Evolutionary conservation across 2,329 filamentous ascomycete species (phyloP).

Genomic region (Albifimbria verrucaria): DNA sequence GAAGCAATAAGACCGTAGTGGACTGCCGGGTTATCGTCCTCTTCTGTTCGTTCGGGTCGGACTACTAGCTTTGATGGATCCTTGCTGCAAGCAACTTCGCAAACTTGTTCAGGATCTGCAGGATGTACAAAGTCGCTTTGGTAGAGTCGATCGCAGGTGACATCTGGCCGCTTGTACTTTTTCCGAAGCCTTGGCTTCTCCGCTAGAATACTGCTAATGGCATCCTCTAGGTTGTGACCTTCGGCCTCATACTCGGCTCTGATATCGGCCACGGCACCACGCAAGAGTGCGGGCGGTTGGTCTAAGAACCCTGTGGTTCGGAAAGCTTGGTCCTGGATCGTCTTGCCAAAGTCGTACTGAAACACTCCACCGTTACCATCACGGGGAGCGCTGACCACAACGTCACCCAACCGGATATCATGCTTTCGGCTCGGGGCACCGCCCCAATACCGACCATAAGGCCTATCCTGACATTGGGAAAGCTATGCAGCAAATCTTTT

Average conservation of each 20-base stretch:
- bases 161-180: constrained; percentile 8
- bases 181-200: constrained; percentile 7
- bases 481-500: constrained; percentile 22
- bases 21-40: neutral
- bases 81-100: neutral
- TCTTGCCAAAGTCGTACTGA: constrained; percentile 23
- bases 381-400: constrained; percentile 14
- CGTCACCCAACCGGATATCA: constrained; percentile 30
- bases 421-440: constrained; percentile 28
- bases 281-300: constrained; percentile 11
- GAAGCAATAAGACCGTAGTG: constrained; percentile 1
- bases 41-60: neutral
- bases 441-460: constrained; percentile 14
- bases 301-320: constrained; percentile 10
- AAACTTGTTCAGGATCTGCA: neutral
- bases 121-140: constrained; percentile 4
- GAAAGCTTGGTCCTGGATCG: constrained; percentile 13
- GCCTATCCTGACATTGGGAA: constrained; percentile 22
- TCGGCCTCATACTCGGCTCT: constrained; percentile 4
- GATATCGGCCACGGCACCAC: constrained; percentile 8
- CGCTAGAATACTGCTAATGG: constrained; percentile 2
- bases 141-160: constrained; percentile 9
- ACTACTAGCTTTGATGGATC: neutral
- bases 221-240: constrained; percentile 10
- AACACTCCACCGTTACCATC: constrained; percentile 15